A percentile compares a stretch with the other conserved stretches of the same genome.
phyloP scores from a whole-genome alignment of 2,329 filamentous ascomycete species.

The Rutstroemia sp. region DNA sequence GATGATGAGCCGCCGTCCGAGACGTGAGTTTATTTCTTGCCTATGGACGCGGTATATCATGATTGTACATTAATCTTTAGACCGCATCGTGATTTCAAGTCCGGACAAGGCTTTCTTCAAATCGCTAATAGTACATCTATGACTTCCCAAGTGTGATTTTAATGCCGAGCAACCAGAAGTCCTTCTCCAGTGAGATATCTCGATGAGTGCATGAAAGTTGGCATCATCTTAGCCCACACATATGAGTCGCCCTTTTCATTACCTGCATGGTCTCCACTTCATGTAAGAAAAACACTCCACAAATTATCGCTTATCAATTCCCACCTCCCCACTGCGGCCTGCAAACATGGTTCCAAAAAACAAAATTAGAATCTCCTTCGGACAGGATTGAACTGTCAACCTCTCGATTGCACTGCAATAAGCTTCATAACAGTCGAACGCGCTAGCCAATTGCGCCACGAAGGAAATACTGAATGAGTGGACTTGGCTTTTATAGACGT shows the following conservation, averaged over 20 bases:
- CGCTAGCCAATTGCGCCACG: slow-evolving; percentile 11
- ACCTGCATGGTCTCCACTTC: too few species aligned
- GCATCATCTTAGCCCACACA: too few species aligned
- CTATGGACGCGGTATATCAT: background rate
- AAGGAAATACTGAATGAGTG: background rate
- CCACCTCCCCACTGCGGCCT: background rate
- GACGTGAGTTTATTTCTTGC: too few species aligned
- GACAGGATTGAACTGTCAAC: slow-evolving; percentile 2
- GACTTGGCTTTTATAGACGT: background rate
- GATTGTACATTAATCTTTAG: background rate
- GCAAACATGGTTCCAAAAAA: background rate
- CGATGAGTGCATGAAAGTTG: too few species aligned
- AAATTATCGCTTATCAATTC: background rate
- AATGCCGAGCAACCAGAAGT: too few species aligned
- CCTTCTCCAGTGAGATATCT: too few species aligned
- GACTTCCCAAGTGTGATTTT: too few species aligned
- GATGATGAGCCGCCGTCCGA: too few species aligned
- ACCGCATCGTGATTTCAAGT: background rate
- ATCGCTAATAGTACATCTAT: too few species aligned
- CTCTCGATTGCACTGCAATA: slow-evolving; percentile 2
- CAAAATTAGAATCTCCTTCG: background rate
- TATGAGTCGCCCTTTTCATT: too few species aligned
- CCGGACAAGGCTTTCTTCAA: background rate
- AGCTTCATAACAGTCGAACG: slow-evolving; percentile 6
- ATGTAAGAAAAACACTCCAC: too few species aligned